These are phyloP conservation scores for Murraya paniculata DNA, from an alignment of 345 rosid genomes.

Conservation along the genomic window DNA sequence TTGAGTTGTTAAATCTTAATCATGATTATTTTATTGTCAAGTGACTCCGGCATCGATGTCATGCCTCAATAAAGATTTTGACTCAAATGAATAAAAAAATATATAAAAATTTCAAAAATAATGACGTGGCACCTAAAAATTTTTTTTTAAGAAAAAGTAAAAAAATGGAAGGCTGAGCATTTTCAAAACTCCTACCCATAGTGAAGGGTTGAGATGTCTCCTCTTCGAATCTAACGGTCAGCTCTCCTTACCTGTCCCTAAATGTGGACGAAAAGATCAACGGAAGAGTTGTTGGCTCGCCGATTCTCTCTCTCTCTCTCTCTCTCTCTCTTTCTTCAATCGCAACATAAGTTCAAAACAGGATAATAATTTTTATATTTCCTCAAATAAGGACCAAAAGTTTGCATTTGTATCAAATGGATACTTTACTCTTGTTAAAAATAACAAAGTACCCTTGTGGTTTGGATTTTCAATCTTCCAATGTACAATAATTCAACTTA, in stretches of 20 bases:
- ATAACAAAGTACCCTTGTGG: neutral
- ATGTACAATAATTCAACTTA: no score
- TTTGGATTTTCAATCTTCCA: neutral
- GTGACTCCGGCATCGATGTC: neutral
- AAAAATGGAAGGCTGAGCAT: slow-evolving; percentile 36
- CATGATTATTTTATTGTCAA: neutral
- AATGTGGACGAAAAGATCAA: slow-evolving; percentile 36
- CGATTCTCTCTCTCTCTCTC: neutral
- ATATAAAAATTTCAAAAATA: neutral
- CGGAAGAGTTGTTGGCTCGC: slow-evolving; percentile 22
- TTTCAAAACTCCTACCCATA: slow-evolving; percentile 28
- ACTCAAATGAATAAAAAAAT: neutral
- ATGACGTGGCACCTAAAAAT: neutral
- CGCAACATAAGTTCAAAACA: neutral
- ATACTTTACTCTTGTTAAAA: neutral
- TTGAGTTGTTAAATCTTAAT: neutral
- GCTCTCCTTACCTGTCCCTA: slow-evolving; percentile 27
- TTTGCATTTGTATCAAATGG: neutral
- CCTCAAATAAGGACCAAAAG: no score
- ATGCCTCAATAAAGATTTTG: neutral
- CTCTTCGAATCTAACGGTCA: slow-evolving; percentile 42
- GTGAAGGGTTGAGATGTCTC: slow-evolving; percentile 30
- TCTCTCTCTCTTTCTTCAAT: neutral
- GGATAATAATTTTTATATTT: neutral
- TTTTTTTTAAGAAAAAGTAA: no score